Conservation (phyloP, 768 basidiomycete species). For the Macrolepiota dolichaula region DNA sequence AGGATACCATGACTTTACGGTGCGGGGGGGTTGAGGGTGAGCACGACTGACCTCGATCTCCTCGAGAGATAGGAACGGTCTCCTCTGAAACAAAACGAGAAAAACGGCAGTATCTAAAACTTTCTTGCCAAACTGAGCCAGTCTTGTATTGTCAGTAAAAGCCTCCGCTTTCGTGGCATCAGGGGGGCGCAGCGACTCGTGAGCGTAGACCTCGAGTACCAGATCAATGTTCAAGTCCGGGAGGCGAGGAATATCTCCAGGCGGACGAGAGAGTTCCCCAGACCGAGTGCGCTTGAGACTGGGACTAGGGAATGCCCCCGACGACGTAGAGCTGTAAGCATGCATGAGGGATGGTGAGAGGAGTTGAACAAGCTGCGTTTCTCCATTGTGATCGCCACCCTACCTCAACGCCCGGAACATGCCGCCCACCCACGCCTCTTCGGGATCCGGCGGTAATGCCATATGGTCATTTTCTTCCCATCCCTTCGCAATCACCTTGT, state of each 20-base stretch:
- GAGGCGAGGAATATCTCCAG: slow-evolving; percentile 33
- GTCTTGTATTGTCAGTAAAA: slow-evolving; percentile 54
- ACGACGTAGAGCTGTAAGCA: not conserved
- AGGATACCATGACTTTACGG: slow-evolving; percentile 10
- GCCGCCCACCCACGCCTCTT: not conserved
- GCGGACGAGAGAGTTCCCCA: slow-evolving; percentile 7
- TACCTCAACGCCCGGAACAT: not conserved
- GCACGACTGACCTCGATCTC: slow-evolving; percentile 49
- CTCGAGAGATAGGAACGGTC: slow-evolving; percentile 44
- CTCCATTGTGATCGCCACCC: not conserved
- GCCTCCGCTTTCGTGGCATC: slow-evolving; percentile 29
- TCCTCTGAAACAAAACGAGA: slow-evolving; percentile 42
- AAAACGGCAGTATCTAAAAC: slow-evolving; percentile 47
- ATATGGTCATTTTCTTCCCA: not conserved
- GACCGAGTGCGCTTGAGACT: slow-evolving; percentile 23
- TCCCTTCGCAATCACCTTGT: not conserved
- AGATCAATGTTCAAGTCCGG: slow-evolving; percentile 41
- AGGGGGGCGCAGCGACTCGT: slow-evolving; percentile 53
- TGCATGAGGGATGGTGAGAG: not conserved
- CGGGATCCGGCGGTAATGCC: not conserved
- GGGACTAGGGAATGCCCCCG: not conserved
- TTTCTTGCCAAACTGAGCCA: slow-evolving; percentile 47
- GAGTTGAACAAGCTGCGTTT: not conserved
- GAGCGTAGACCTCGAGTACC: slow-evolving; percentile 67
- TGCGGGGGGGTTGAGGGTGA: not conserved